Base-by-base conservation (phyloP, 1,139 yeast species). In the Hansenula sp. region DNA sequence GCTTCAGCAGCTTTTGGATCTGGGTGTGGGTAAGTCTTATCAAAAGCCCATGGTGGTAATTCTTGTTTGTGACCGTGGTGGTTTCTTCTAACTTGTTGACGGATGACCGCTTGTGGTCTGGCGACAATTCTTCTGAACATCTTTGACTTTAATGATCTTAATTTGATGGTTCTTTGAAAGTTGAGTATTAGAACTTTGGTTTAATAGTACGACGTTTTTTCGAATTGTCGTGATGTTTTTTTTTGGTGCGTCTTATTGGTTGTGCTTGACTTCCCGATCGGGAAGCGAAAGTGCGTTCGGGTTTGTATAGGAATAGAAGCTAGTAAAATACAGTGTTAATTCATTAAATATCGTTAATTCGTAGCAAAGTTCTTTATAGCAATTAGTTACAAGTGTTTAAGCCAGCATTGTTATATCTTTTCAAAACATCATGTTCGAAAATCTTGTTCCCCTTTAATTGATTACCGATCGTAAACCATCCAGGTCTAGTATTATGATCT, bases 401-500 rank as follows among this genome's bases (percentile, higher is more conserved):
- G 11, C 15, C 3, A 18, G 41, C 40, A 27, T 33, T 38, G 9
- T 46, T 29, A 32, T 41, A 74, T 46, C 66, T 67, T 32, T 59
- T 55, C 45, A 61, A 60, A 21, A 86, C 77, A 47, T 81, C 88
- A 38, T 72, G 68, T 57, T 86, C 95, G 44, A 70, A 64, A 16
- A 87, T 67, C 19, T 72, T 66, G 3, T 77, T 73, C 0, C 87
- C 88, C 15, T 74, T 74, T 40, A 90, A 63, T 62, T 89, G 95
- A 58, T 87, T 85, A 0, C 97, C 97, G 45, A 90, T 78, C 0
- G 96, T 87, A 44, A 90, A 66, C 98, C 98, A 91, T 0, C 97
- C 96, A 0, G 89, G 85, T 37, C 97, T 74, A 1, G 84, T 71
- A 57, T 91, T 91, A 58, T 88, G 94, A 49, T 81, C 84, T 46